Evolutionary conservation across 805 yeast species (phyloP).

Genomic region (Candida sakaeoensis): DNA sequence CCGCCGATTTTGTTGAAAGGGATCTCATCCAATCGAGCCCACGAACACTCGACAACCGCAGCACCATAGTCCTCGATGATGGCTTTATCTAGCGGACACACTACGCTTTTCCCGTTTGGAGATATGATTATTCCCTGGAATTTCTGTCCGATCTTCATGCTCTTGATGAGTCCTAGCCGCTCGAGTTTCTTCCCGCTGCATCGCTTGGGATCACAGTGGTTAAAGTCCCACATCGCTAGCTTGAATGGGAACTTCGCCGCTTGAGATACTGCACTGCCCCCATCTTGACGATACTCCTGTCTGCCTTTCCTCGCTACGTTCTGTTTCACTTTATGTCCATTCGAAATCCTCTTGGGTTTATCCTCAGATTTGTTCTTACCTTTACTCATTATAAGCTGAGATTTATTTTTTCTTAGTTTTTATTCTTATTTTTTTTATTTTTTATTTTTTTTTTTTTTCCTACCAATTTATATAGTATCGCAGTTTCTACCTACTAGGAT

Average conservation of each 20-base stretch:
- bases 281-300: conserved; percentile 24
- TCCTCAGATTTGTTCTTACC: conserved; percentile 54
- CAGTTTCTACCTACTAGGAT: no score
- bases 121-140: conserved; percentile 88
- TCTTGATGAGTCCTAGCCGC: conserved; percentile 76
- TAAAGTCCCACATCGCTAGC: conserved; percentile 98
- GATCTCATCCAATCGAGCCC: conserved; percentile 98
- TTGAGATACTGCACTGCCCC: no score
- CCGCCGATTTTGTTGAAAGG: conserved; percentile 95
- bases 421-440: neutral
- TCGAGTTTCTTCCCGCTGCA: conserved; percentile 95
- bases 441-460: neutral
- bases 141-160: conserved; percentile 86
- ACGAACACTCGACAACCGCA: conserved; percentile 98
- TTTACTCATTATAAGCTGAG: conserved; percentile 40
- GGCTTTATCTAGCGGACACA: conserved; percentile 80
- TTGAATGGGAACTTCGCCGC: conserved; percentile 64
- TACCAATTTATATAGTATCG: no score
- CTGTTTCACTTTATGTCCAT: conserved; percentile 54
- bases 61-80: conserved; percentile 80
- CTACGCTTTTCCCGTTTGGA: conserved; percentile 87
- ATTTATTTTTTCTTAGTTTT: neutral
- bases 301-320: conserved; percentile 42
- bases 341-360: conserved; percentile 40
- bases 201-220: conserved; percentile 96